These are phyloP conservation scores for Davidsoniella neocaledoniae DNA, from an alignment of 2,329 filamentous ascomycete species.

Conservation along the genomic window DNA sequence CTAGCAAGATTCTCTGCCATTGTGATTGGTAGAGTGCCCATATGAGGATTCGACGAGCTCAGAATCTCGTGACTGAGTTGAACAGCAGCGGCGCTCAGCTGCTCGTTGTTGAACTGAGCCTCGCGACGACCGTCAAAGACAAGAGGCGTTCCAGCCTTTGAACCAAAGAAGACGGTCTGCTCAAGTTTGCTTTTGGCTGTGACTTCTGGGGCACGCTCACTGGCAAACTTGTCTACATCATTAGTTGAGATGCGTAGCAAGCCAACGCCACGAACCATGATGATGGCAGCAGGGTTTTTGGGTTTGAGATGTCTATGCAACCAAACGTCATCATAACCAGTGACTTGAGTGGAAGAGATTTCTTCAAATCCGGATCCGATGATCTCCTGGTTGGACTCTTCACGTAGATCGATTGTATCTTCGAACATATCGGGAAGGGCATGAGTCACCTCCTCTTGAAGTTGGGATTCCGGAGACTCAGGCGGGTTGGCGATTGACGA, in stretches of 20 bases:
- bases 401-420: conserved; percentile 67
- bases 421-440: conserved; percentile 55
- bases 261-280: conserved; percentile 46
- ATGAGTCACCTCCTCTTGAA: conserved; percentile 46
- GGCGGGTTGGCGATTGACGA: conserved; percentile 52
- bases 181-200: conserved; percentile 81
- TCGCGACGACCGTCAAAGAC: conserved; percentile 56
- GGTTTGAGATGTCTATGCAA: conserved; percentile 34
- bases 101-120: conserved; percentile 47
- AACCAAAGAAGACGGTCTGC: conserved; percentile 86
- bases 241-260: conserved; percentile 41
- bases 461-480: conserved; percentile 59
- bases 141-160: conserved; percentile 69
- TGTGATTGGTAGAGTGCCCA: conserved; percentile 56
- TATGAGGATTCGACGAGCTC: conserved; percentile 55
- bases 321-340: conserved; percentile 28
- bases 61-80: conserved; percentile 69
- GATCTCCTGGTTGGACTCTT: conserved; percentile 45
- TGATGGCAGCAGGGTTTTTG: conserved; percentile 44
- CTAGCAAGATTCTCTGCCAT: conserved; percentile 66
- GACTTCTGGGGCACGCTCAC: conserved; percentile 41
- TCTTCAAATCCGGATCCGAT: conserved; percentile 49
- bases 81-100: conserved; percentile 62
- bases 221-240: conserved; percentile 42
- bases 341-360: conserved; percentile 16